These are phyloP conservation scores for Tetrahymena malaccensis DNA, from an alignment of 73 alveolate species.

Conservation along the genomic window DNA sequence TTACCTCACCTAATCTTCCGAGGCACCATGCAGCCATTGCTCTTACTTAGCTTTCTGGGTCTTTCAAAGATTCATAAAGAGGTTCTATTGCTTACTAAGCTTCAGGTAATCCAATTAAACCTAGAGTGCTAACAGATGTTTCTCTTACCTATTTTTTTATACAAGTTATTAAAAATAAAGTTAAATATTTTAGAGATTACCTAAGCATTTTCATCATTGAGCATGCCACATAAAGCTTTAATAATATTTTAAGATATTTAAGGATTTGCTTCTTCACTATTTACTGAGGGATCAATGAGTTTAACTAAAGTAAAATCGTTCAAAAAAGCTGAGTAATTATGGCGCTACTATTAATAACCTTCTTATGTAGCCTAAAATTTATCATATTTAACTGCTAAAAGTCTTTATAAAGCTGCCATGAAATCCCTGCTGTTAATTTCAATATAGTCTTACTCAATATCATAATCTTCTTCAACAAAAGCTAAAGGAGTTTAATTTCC, in stretches of 20 bases:
- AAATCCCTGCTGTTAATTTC: constrained; percentile 84
- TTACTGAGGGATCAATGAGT: neutral
- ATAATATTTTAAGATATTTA: constrained; percentile 52
- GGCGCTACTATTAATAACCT: constrained; percentile 4
- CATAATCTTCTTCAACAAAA: constrained; percentile 50
- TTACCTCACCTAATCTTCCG: constrained; percentile 67
- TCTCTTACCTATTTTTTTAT: constrained; percentile 51
- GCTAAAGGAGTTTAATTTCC: constrained; percentile 75
- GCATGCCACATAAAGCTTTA: constrained; percentile 48
- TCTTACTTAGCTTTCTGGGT: constrained; percentile 71
- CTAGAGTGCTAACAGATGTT: constrained; percentile 74
- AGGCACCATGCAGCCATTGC: constrained; percentile 84
- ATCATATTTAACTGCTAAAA: constrained; percentile 72
- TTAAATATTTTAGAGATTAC: neutral
- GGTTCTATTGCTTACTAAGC: constrained; percentile 63
- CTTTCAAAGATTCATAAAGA: constrained; percentile 53
- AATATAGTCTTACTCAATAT: constrained; percentile 38
- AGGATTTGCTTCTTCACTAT: neutral
- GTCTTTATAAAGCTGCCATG: constrained; percentile 78
- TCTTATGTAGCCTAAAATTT: constrained; percentile 46
- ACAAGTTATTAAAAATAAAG: neutral
- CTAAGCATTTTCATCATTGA: constrained; percentile 53
- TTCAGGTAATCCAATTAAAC: constrained; percentile 87
- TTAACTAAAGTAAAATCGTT: neutral
- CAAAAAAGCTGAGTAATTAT: neutral